Base-by-base conservation (phyloP, 495 filamentous ascomycete genomes). In the Recurvomyces mirabilis region DNA sequence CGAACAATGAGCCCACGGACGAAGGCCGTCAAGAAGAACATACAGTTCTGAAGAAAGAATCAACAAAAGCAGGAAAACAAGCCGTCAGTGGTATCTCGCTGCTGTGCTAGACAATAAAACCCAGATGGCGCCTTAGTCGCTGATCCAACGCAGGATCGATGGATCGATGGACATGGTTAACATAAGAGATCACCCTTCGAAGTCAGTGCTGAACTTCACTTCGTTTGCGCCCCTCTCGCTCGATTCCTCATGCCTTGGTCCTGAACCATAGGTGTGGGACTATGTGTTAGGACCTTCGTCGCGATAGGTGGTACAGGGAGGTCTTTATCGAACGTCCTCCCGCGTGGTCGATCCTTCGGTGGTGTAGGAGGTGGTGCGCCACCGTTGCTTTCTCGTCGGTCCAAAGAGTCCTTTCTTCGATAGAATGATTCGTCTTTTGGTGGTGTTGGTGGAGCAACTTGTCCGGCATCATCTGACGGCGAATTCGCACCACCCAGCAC, bases 361-460 rank as follows among this genome's bases (percentile, higher is more conserved):
- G 60, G 60, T 18, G 60, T 63, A 2, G 53, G 50, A 15, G 60
- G 59, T 28, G 55, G 28, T 15, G 19, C 18, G 3, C 44, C 15
- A 19, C 40, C 29, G 10, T 39, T 5, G 41, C 50, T 41, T 22
- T 26, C 47, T 29, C 34, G 39, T 24, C 41, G 29, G 34, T 15
- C 10, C 4, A 37, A 7, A 20, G 14, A 23, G 14, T 35, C 30
- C 12, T 25, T 11, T 4, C 22, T 17, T 17, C 28, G 18, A 13
- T 34, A 18, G 7, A n/a, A n/a, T n/a, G n/a, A n/a, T n/a, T 14
- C 46, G 21, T 57, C 54, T 23, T 63, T 63, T 0, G 60, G 60
- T n/a, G 60, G 60, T 38, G 60, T 63, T 19, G 60, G 60, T 26
- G 60, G 60, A 17, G 60, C 54, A 29, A 47, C 44, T 22, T 32